A percentile compares a stretch with the other conserved stretches of the same genome.
Conservation (phyloP, 345 rosid genomes). For the Garcia nutans region DNA sequence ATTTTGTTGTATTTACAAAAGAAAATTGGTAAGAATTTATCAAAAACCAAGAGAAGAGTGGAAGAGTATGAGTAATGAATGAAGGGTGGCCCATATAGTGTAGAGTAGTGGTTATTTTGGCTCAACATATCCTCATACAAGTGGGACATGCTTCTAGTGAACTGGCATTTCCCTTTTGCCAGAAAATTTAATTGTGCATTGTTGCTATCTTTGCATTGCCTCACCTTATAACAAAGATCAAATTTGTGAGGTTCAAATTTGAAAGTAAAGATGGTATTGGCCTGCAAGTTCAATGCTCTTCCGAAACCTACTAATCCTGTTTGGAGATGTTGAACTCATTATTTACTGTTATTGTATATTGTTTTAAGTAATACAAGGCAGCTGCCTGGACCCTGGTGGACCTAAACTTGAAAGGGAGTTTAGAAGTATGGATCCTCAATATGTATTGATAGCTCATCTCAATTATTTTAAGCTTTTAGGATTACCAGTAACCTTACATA, state of each 20-base stretch:
- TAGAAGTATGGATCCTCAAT: neutral
- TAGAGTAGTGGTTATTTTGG: neutral
- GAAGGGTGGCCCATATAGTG: neutral
- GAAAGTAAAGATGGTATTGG: constrained; percentile 3
- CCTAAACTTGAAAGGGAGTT: neutral
- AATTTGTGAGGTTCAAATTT: constrained; percentile 1
- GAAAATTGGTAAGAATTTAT: neutral
- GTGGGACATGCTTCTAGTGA: constrained; percentile 1
- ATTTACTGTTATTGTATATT: neutral
- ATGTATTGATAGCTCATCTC: neutral
- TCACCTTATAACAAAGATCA: neutral
- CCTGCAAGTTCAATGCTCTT: neutral
- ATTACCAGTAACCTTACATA: neutral
- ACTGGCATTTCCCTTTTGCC: neutral
- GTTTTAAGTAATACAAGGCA: neutral
- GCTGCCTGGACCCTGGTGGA: neutral
- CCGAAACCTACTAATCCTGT: neutral
- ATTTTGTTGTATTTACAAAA: neutral
- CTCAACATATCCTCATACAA: neutral
- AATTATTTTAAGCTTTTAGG: neutral
- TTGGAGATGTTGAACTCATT: neutral
- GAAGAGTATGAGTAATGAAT: neutral
- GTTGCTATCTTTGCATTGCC: neutral
- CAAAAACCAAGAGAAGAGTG: neutral
- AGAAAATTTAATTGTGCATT: neutral